Evolutionary conservation across 768 basidiomycete species (phyloP).

Genomic region (Trametes sanguinea): DNA sequence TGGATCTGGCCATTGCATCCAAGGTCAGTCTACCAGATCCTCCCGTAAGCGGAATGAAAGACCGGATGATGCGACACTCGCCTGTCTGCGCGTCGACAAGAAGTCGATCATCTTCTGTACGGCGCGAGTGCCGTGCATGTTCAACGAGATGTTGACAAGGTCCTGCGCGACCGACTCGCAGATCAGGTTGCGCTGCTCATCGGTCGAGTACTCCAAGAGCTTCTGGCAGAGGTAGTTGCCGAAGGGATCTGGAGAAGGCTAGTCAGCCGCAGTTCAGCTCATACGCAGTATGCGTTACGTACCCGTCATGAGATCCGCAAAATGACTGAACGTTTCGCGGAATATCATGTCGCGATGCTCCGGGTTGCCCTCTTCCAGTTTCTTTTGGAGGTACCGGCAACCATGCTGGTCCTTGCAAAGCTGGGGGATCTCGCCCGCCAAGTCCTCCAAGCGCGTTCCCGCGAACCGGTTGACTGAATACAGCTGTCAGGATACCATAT

Average conservation of each 20-base stretch:
- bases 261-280: conserved; percentile 1
- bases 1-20: conserved; percentile 91
- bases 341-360: conserved; percentile 99
- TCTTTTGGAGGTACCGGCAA: conserved; percentile 97
- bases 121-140: conserved; percentile 99
- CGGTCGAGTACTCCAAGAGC: conserved; percentile 93
- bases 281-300: conserved; percentile 24
- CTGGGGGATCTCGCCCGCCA: conserved; percentile 90
- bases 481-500: not conserved
- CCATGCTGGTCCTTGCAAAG: conserved; percentile 99
- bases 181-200: conserved; percentile 95
- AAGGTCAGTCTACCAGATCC: conserved; percentile 67
- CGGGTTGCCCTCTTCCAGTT: conserved; percentile 92
- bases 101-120: conserved; percentile 99
- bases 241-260: conserved; percentile 74
- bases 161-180: conserved; percentile 98
- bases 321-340: conserved; percentile 95
- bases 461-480: conserved; percentile 90
- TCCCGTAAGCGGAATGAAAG: conserved; percentile 53
- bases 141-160: conserved; percentile 95
- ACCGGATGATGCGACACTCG: conserved; percentile 45
- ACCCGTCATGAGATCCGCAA: conserved; percentile 98
- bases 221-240: conserved; percentile 99
- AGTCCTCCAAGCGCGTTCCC: conserved; percentile 92
- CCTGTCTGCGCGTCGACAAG: conserved; percentile 92